Evolutionary conservation across 495 filamentous ascomycete species (phyloP), one percentile per base, ranked within the genome.

Genomic region (Pseudomonodictys pantanalensis): DNA sequence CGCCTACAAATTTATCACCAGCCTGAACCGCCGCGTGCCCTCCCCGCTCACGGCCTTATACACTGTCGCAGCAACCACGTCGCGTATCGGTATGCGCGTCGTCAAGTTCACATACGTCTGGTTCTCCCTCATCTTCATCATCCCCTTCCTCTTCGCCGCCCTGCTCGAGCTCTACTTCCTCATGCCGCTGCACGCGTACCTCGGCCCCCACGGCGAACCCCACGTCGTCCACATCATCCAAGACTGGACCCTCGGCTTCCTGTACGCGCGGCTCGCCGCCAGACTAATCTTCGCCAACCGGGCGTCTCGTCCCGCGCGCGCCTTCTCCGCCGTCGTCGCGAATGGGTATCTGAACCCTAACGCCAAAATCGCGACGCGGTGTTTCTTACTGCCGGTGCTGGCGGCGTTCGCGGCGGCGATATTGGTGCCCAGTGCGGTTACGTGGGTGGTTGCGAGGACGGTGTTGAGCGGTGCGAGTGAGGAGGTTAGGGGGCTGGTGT

Each of bases 211-310:
- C n/a, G n/a, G n/a, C 12, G 75, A 85, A 28, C 73, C 74, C 1
- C 91, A 96, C 68, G 86, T 89, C 32, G 83, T 97, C 35, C 88
- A 95, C 64, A 80, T 97, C 50, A 83, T 97, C 53, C 92, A 97
- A 70, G 84, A 89, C 64, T 98, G 95, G 91, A 95, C 91, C 0
- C 75, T 97, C 2, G 95, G 95, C 8, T 83, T 97, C 18, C 80
- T 98, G 28, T 97, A 97, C 72, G 81, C 95, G 48, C 92, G 95
- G 57, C 83, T 97, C 73, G 83, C 82, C n/a, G 79, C 82, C 33
- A 87, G 89, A 33, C 69, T 90, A 57, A 78, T 91, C 43, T 78
- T 89, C 45, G 79, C 81, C 66, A 76, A 79, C 35, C 78, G 72
- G 55, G 76, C 78, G 12, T 88, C 88, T 17, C 85, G 88, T 18